Conservation (phyloP, 106 monocot species). For the Dactylorhiza incarnata region DNA sequence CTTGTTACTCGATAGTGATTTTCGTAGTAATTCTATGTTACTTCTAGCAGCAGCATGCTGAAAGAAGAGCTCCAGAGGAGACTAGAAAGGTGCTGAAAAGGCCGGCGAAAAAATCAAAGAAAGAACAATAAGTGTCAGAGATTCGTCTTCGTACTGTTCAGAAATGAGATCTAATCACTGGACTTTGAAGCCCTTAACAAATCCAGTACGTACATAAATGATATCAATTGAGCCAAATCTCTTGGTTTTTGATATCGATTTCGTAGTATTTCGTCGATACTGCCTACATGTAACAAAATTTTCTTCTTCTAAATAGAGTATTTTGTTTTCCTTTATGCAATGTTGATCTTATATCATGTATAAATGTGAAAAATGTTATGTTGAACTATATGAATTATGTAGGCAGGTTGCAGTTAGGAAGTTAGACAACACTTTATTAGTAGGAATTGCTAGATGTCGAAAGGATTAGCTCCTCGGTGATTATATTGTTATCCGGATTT, state of each 20-base stretch:
- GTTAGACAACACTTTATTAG: too few relatives aligned
- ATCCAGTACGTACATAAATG: background rate
- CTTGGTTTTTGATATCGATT: background rate
- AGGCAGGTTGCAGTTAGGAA: too few relatives aligned
- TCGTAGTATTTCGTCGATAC: too few relatives aligned
- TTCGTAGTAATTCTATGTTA: background rate
- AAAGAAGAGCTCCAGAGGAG: conserved; percentile 9
- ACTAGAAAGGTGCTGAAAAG: background rate
- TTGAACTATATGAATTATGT: too few relatives aligned
- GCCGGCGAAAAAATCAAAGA: conserved; percentile 5
- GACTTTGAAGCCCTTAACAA: background rate
- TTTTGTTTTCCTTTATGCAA: too few relatives aligned
- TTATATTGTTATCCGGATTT: too few relatives aligned
- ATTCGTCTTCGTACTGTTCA: background rate
- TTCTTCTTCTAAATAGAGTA: too few relatives aligned
- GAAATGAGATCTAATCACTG: background rate
- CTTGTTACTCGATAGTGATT: background rate
- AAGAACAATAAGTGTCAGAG: background rate
- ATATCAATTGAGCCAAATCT: background rate
- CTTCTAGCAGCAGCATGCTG: background rate
- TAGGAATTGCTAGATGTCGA: too few relatives aligned
- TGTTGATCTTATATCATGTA: too few relatives aligned
- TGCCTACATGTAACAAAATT: too few relatives aligned
- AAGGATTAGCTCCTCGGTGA: too few relatives aligned
- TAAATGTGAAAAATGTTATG: too few relatives aligned